Conservation (phyloP, 129 eudicot genomes). For the Lactuca saligna region DNA sequence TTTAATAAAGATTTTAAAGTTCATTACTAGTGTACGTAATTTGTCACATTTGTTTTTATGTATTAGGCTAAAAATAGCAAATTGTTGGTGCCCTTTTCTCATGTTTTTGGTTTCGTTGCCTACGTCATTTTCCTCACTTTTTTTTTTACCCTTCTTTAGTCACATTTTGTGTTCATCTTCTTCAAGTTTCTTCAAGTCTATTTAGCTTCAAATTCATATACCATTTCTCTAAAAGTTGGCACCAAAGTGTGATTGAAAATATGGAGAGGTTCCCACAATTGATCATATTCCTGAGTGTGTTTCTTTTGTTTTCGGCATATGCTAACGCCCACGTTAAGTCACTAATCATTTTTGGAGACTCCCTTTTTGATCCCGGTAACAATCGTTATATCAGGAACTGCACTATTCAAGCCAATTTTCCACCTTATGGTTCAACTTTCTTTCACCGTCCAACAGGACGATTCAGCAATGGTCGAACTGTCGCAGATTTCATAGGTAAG, state of each 20-base stretch:
- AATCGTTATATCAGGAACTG: slow-evolving; percentile 48
- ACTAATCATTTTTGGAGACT: slow-evolving; percentile 55
- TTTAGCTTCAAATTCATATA: slow-evolving; percentile 27
- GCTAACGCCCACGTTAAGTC: slow-evolving; percentile 33
- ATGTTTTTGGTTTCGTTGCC: slow-evolving; percentile 13
- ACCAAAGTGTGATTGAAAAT: slow-evolving; percentile 11
- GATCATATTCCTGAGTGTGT: slow-evolving; percentile 12
- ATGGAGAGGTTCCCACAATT: slow-evolving; percentile 27
- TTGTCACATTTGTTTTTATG: not conserved
- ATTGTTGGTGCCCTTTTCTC: slow-evolving; percentile 24
- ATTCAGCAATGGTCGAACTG: slow-evolving; percentile 72
- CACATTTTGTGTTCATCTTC: not conserved
- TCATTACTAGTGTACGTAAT: not conserved
- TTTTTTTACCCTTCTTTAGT: not conserved
- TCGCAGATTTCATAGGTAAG: slow-evolving; percentile 58
- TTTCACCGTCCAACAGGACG: slow-evolving; percentile 69
- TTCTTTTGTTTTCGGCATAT: slow-evolving; percentile 1
- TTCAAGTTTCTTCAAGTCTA: slow-evolving; percentile 12
- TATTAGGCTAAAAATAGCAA: slow-evolving; percentile 14
- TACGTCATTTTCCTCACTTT: not conserved
- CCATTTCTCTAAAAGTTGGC: slow-evolving; percentile 14
- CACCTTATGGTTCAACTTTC: slow-evolving; percentile 54
- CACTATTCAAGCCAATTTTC: slow-evolving; percentile 52
- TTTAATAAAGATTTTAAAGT: no score
- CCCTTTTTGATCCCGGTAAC: slow-evolving; percentile 64